Conservation (phyloP, 1,139 yeast species). For the Meyerozyma athensensis region DNA sequence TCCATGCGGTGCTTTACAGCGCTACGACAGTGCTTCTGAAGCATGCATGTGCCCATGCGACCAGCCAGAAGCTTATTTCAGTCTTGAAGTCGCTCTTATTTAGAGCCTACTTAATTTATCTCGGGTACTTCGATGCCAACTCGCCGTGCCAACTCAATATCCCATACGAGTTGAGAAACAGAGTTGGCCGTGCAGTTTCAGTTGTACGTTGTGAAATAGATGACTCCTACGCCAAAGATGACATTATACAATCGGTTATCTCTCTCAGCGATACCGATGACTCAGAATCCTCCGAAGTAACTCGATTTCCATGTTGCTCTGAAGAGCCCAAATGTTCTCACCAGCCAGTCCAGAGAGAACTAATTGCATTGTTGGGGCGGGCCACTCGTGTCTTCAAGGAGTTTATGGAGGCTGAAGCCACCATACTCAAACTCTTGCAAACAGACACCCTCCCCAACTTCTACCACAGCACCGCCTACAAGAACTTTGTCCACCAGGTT, state of each 20-base stretch:
- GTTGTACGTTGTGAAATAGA: conserved; percentile 8
- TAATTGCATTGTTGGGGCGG: conserved; percentile 26
- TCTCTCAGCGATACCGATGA: background rate
- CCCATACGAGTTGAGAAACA: conserved; percentile 50
- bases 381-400: conserved; percentile 35
- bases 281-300: background rate
- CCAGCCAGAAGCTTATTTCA: conserved; percentile 6
- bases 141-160: conserved; percentile 73
- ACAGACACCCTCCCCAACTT: conserved; percentile 73
- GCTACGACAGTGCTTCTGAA: conserved; percentile 13
- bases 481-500: conserved; percentile 3
- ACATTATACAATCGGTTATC: conserved; percentile 1
- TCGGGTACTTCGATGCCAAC: conserved; percentile 62
- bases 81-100: conserved; percentile 34
- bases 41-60: conserved; percentile 16
- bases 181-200: conserved; percentile 40
- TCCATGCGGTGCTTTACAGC: conserved; percentile 5
- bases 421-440: conserved; percentile 60
- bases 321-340: conserved; percentile 5
- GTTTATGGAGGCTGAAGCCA: conserved; percentile 27
- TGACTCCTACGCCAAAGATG: conserved; percentile 12
- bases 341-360: conserved; percentile 19
- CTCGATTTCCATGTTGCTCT: conserved; percentile 12
- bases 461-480: conserved; percentile 28
- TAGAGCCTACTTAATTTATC: conserved; percentile 57